phyloP scores from a whole-genome alignment of 2,329 filamentous ascomycete species.

The Ascochyta koolunga region DNA sequence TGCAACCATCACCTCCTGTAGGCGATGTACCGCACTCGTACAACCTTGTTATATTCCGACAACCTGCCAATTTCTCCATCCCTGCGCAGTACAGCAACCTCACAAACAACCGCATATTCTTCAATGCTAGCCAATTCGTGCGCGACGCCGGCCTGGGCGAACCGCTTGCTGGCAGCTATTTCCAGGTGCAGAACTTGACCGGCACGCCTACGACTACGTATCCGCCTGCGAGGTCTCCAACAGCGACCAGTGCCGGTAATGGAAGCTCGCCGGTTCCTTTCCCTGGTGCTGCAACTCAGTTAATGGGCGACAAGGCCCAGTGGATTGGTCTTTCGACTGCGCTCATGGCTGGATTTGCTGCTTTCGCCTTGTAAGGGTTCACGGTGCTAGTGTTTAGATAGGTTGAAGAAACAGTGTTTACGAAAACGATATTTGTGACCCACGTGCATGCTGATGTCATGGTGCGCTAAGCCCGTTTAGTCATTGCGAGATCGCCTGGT shows the following conservation, averaged over 20 bases:
- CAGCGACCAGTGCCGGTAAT: constrained; percentile 7
- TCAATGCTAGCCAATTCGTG: constrained; percentile 47
- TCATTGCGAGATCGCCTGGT: constrained; percentile 2
- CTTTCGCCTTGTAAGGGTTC: constrained; percentile 27
- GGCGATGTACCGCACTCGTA: constrained; percentile 39
- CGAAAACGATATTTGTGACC: not conserved
- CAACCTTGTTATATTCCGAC: constrained; percentile 34
- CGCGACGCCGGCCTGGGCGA: constrained; percentile 34
- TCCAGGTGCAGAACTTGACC: constrained; percentile 43
- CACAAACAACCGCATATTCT: constrained; percentile 35
- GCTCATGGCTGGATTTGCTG: constrained; percentile 27
- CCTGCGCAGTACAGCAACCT: constrained; percentile 35
- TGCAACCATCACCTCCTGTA: constrained; percentile 33
- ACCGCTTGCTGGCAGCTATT: constrained; percentile 48
- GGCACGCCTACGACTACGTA: constrained; percentile 29
- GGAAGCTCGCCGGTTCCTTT: constrained; percentile 12
- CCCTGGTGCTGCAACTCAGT: constrained; percentile 20
- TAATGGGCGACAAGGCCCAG: constrained; percentile 17
- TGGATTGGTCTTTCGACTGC: constrained; percentile 24
- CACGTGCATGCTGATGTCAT: constrained; percentile 15
- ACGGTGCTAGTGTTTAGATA: not conserved
- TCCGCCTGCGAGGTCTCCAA: constrained; percentile 21
- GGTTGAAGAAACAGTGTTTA: not conserved
- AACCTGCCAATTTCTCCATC: constrained; percentile 32
- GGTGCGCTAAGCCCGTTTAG: not conserved